Percentiles rank a stretch among this genome's conserved stretches.
Conservation (phyloP, 352 stramenopile species). For the Globisporangium middletonii region DNA sequence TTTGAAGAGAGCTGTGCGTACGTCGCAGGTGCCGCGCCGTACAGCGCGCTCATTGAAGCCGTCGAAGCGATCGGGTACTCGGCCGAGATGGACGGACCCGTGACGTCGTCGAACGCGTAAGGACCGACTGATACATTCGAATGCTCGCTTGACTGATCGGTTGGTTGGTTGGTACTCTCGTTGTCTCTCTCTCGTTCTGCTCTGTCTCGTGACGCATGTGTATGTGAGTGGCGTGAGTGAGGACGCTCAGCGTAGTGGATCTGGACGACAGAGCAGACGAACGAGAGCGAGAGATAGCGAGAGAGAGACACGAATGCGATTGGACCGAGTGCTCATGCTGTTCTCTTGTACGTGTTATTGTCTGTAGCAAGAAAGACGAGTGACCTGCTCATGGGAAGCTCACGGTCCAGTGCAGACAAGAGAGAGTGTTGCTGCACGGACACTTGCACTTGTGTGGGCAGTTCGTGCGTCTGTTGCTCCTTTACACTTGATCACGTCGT, state of each 20-base stretch:
- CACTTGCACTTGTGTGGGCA: no score
- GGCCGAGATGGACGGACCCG: conserved; percentile 36
- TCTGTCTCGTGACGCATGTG: neutral
- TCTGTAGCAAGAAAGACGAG: conserved; percentile 5
- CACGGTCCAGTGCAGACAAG: no score
- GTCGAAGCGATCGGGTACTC: conserved; percentile 67
- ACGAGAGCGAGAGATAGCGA: no score
- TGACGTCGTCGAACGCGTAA: conserved; percentile 53
- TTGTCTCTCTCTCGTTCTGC: conserved; percentile 1
- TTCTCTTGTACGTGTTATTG: neutral
- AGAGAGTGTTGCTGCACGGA: no score
- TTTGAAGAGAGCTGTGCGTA: conserved; percentile 74
- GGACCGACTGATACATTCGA: conserved; percentile 10
- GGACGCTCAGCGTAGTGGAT: no score
- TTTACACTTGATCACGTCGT: no score
- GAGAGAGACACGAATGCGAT: no score
- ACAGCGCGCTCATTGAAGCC: conserved; percentile 45
- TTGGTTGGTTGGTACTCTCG: neutral
- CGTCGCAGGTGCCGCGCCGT: conserved; percentile 51
- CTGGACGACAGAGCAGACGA: no score
- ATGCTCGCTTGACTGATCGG: neutral
- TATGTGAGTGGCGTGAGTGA: neutral
- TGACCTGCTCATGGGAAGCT: neutral
- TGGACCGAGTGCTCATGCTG: no score
- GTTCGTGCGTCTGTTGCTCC: no score